phyloP scores from a whole-genome alignment of 2,329 filamentous ascomycete species.

The Talaromyces marneffei region DNA sequence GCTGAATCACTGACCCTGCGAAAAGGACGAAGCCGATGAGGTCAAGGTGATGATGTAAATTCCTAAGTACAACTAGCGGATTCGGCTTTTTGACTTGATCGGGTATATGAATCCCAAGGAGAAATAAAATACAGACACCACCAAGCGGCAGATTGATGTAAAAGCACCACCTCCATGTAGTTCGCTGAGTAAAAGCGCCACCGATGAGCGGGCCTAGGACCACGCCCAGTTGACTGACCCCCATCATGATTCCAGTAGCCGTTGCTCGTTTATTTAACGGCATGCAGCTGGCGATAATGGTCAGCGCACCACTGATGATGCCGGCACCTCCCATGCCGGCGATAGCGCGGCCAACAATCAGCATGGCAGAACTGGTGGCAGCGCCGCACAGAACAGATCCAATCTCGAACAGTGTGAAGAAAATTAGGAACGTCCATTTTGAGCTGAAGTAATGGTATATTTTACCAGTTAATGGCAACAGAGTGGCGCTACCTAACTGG shows the following conservation, averaged over 20 bases:
- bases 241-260: slow-evolving; percentile 11
- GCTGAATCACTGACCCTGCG: slow-evolving; percentile 17
- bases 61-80: background rate
- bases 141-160: slow-evolving; percentile 32
- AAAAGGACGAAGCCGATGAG: slow-evolving; percentile 21
- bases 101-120: slow-evolving; percentile 9
- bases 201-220: slow-evolving; percentile 12
- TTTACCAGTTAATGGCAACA: slow-evolving; percentile 48
- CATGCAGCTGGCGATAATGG: slow-evolving; percentile 22
- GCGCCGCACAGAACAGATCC: slow-evolving; percentile 23
- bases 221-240: slow-evolving; percentile 22
- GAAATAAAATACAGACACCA: slow-evolving; percentile 15
- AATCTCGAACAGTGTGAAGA: background rate
- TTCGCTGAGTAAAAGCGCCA: background rate
- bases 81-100: background rate
- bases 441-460: slow-evolving; percentile 24
- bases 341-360: slow-evolving; percentile 34
- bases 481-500: slow-evolving; percentile 20
- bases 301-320: slow-evolving; percentile 24
- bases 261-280: slow-evolving; percentile 23
- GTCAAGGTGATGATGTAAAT: slow-evolving; percentile 16
- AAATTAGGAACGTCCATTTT: slow-evolving; percentile 30
- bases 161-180: slow-evolving; percentile 17
- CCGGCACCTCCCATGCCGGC: slow-evolving; percentile 32
- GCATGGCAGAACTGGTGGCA: slow-evolving; percentile 27